Evolutionary conservation across 768 basidiomycete species (phyloP), one percentile per base, ranked within the genome.

Genomic region (Pleurotus ostreatus): DNA sequence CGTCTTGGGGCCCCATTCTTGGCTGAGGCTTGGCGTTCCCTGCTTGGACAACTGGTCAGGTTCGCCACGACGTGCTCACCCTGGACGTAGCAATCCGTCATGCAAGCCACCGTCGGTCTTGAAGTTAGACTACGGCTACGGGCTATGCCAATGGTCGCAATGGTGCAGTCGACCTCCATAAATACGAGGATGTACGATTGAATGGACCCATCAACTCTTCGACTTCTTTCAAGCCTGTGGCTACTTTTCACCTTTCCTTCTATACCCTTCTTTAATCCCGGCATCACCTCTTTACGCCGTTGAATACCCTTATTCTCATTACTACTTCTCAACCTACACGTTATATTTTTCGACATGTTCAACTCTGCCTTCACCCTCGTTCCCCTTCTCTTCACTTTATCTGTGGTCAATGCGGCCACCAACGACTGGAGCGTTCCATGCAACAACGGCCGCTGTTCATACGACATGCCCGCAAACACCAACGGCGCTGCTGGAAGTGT

Each of bases 391-490:
- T 30, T 37, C 18, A 16, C 15, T 37, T 37, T 49, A 9, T 12
- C 26, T 5, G 41, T 43, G 20, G 41, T 44, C 4, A 16, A n/a
- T 22, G 41, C 41, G 11, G 20, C n/a, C n/a, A n/a, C 41, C n/a
- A 44, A 44, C 41, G 41, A 44, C 41, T 44, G 41, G 41, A 22
- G n/a, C n/a, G 20, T 44, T 16, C 41, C 41, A n/a, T 44, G 41
- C 20, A 16, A 16, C 56, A 44, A 54, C 18, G 61, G 61, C 11
- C 49, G 57, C 25, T 61, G 61, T 22, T 51, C 58, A 18, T 61
- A 61, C 52, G 52, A 61, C 16, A 44, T 53, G 39, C 51, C 41
- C 20, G n/a, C 58, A n/a, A 43, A 55, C 13, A 5, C 39, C 1
- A 12, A 12, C 48, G 46, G 23, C 22, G 26, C 45, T 4, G 54